These are phyloP conservation scores for Phytophthora nicotianae DNA, from an alignment of 352 stramenopile species.

Conservation along the genomic window DNA sequence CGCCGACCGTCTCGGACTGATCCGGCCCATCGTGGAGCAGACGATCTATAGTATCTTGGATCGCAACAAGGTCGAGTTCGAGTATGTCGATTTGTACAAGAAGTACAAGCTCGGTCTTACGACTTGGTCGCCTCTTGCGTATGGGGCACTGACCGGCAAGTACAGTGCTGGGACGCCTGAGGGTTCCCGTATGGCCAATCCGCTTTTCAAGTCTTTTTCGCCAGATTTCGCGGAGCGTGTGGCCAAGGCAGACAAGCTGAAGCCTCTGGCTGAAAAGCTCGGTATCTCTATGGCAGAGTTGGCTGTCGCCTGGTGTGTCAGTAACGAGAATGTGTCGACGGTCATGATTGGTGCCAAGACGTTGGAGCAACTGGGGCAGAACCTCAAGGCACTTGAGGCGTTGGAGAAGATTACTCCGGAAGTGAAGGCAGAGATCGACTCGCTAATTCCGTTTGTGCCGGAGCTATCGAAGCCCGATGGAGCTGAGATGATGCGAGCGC, in stretches of 20 bases:
- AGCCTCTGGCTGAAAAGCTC: slow-evolving; percentile 47
- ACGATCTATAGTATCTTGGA: slow-evolving; percentile 59
- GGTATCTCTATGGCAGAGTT: slow-evolving; percentile 48
- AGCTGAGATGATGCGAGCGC: not conserved
- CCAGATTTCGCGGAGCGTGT: slow-evolving; percentile 24
- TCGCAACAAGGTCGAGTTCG: slow-evolving; percentile 30
- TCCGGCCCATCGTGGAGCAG: slow-evolving; percentile 52
- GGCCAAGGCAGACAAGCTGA: slow-evolving; percentile 39
- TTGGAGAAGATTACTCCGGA: slow-evolving; percentile 53
- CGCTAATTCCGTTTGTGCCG: slow-evolving; percentile 29
- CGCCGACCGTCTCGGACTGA: slow-evolving; percentile 37
- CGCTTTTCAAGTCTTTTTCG: slow-evolving; percentile 39
- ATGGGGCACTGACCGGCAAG: slow-evolving; percentile 70
- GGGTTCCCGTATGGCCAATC: slow-evolving; percentile 47
- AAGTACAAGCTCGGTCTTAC: slow-evolving; percentile 69
- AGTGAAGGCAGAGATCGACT: slow-evolving; percentile 56
- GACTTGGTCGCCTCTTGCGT: slow-evolving; percentile 64
- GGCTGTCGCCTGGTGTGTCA: slow-evolving; percentile 64
- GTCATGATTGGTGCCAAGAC: slow-evolving; percentile 67
- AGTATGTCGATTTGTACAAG: slow-evolving; percentile 39
- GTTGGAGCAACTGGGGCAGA: slow-evolving; percentile 58
- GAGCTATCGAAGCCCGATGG: not conserved
- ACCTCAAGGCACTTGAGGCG: slow-evolving; percentile 50
- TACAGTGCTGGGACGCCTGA: slow-evolving; percentile 65
- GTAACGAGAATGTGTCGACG: no score